Conservation (phyloP, 192 early-diverging fungal genomes). For the Dimargaris verticillata region DNA sequence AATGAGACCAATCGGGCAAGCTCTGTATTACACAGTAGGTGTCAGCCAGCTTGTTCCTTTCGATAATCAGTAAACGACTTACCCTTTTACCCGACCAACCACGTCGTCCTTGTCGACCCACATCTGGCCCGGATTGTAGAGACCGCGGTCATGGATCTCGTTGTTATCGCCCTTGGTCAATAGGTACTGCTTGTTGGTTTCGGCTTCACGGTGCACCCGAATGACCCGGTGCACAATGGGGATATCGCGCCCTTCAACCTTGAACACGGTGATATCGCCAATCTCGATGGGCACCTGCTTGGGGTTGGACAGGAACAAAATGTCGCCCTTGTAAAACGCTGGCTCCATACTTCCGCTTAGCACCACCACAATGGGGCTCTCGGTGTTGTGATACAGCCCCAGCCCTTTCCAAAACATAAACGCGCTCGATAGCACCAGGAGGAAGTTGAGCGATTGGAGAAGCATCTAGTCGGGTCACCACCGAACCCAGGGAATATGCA, state of each 20-base stretch:
- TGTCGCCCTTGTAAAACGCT: constrained; percentile 84
- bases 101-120: constrained; percentile 86
- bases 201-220: constrained; percentile 67
- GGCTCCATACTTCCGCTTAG: constrained; percentile 96
- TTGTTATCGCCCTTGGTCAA: constrained; percentile 98
- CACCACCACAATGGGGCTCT: constrained; percentile 94
- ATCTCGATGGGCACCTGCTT: constrained; percentile 55
- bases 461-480: constrained; percentile 10
- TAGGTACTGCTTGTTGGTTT: constrained; percentile 64
- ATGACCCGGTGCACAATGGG: constrained; percentile 96
- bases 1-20: too few relatives aligned
- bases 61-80: too few relatives aligned
- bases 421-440: constrained; percentile 79
- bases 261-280: constrained; percentile 92
- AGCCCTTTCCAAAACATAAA: constrained; percentile 95
- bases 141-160: constrained; percentile 68
- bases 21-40: too few relatives aligned
- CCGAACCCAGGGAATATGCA: background rate
- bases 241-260: constrained; percentile 68
- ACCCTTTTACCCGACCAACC: constrained; percentile 75
- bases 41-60: too few relatives aligned
- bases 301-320: constrained; percentile 66
- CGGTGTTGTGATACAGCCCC: constrained; percentile 68
- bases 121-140: constrained; percentile 71
- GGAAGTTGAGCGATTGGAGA: constrained; percentile 70